These are phyloP conservation scores for Pichia insulana DNA, from an alignment of 805 yeast species.

Conservation along the genomic window DNA sequence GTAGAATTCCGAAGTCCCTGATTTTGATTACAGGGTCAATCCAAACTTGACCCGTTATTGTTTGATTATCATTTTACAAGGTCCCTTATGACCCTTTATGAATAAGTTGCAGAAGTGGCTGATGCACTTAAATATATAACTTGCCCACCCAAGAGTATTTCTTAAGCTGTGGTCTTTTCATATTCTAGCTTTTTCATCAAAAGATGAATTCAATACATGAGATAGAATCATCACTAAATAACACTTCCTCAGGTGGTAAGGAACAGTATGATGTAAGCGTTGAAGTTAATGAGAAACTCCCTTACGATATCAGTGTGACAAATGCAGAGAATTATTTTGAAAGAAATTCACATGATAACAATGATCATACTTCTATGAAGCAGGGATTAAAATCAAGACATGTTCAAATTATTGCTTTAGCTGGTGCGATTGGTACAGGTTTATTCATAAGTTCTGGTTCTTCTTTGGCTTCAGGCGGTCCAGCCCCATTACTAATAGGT, in stretches of 20 bases:
- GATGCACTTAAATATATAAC: too few species aligned
- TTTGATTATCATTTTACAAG: too few species aligned
- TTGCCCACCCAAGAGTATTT: too few species aligned
- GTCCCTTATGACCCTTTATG: too few species aligned
- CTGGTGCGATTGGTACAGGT: slow-evolving; percentile 66
- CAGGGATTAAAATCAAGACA: slow-evolving; percentile 40
- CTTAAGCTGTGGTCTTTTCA: too few species aligned
- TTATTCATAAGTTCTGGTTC: slow-evolving; percentile 44
- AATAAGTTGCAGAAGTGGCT: too few species aligned
- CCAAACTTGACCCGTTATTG: too few species aligned
- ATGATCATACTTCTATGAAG: slow-evolving; percentile 4
- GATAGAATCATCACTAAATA: not conserved
- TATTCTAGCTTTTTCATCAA: too few species aligned
- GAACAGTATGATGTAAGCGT: slow-evolving; percentile 1
- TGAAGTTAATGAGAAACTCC: not conserved
- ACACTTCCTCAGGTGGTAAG: not conserved
- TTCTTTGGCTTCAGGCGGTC: slow-evolving; percentile 27
- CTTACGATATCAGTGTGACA: not conserved
- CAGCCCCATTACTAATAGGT: slow-evolving; percentile 40
- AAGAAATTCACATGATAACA: slow-evolving; percentile 1
- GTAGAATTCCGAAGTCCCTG: too few species aligned
- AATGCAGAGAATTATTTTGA: slow-evolving; percentile 1
- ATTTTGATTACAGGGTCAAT: too few species aligned
- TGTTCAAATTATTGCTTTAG: slow-evolving; percentile 59
- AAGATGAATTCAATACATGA: not conserved